A percentile compares a stretch with the other conserved stretches of the same genome.
Evolutionary conservation across 305 asterid species (phyloP).

Genomic region (Ilex paraguariensis): DNA sequence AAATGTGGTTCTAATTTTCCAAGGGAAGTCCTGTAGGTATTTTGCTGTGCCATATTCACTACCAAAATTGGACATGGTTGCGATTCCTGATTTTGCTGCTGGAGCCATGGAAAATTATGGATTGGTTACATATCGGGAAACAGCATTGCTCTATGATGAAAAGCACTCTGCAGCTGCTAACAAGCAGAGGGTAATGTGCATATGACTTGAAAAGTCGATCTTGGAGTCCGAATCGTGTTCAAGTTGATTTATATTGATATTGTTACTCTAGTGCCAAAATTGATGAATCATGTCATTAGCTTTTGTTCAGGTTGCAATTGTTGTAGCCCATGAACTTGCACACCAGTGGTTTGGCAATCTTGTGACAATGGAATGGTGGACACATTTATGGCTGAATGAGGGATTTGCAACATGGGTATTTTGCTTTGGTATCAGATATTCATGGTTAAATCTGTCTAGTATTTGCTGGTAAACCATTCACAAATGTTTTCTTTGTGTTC

Average conservation of each 20-base stretch:
- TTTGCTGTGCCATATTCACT: slow-evolving; percentile 90
- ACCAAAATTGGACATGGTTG: slow-evolving; percentile 97
- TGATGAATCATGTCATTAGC: background rate
- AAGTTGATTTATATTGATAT: background rate
- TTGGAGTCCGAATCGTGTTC: background rate
- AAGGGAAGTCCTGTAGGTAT: slow-evolving; percentile 42
- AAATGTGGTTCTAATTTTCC: slow-evolving; percentile 2
- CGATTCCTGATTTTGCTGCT: slow-evolving; percentile 98
- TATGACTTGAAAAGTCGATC: slow-evolving; percentile 13
- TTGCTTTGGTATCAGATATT: slow-evolving; percentile 15
- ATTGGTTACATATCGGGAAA: slow-evolving; percentile 91
- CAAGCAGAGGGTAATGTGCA: slow-evolving; percentile 81
- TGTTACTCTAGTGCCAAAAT: too few relatives aligned
- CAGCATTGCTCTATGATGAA: slow-evolving; percentile 91
- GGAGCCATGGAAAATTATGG: slow-evolving; percentile 99
- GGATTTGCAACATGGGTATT: slow-evolving; percentile 99
- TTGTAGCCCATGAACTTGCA: slow-evolving; percentile 98
- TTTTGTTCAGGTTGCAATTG: slow-evolving; percentile 74
- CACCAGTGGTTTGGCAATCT: slow-evolving; percentile 99
- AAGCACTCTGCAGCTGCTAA: slow-evolving; percentile 94
- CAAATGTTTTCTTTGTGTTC: slow-evolving; percentile 12
- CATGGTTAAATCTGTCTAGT: slow-evolving; percentile 2
- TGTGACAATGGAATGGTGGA: slow-evolving; percentile 99
- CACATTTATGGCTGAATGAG: slow-evolving; percentile 95
- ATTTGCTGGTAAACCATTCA: background rate